Base-by-base conservation (phyloP, 2,329 filamentous ascomycete species). In the Colletotrichum agaves region DNA sequence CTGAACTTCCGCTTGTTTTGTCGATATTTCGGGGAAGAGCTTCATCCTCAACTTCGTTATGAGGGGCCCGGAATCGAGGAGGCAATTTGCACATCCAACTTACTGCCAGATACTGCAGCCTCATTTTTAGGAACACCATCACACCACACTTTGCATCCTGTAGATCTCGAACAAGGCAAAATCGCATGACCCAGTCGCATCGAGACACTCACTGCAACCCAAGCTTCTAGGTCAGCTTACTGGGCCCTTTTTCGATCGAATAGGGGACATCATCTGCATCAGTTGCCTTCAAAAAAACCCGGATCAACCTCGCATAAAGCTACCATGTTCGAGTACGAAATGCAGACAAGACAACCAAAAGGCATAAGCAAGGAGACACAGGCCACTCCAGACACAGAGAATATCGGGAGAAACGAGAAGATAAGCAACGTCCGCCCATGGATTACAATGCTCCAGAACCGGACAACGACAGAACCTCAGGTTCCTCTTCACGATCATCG, bases 331-430 rank as follows among this genome's bases (percentile, higher is more conserved):
- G 52, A 35, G 12, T 37, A 63, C 39, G 49, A 27, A 2, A 60
- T 66, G 55, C 35, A 44, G 41, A 23, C 23, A 21, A 19, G n/a
- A 39, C 46, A 61, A 55, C 53, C 61, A 47, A 46, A 43, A 13
- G 23, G 23, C 15, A 33, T 44, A 8, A 27, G 23, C 7, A 6
- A n/a, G 11, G 43, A 27, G 27, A 35, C 21, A 3, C 12, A 21
- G 11, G 19, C 13, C 27, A 43, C 12, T 21, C 41, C 33, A 31
- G 37, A 66, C 5, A 33, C 31, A 41, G 33, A 27, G 4, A 19
- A 17, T n/a, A 55, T 67, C 37, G 37, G 21, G 37, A 41, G 46
- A 50, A 56, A 13, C 13, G 43, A 23, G 23, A 44, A 23, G 31
- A 49, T 11, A 7, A 23, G 27, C n/a, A 53, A 39, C 55, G 10